A percentile compares a stretch with the other conserved stretches of the same genome.
phyloP scores from a whole-genome alignment of 202 grass and related monocot genomes.

The Brachypodium distachyon region DNA sequence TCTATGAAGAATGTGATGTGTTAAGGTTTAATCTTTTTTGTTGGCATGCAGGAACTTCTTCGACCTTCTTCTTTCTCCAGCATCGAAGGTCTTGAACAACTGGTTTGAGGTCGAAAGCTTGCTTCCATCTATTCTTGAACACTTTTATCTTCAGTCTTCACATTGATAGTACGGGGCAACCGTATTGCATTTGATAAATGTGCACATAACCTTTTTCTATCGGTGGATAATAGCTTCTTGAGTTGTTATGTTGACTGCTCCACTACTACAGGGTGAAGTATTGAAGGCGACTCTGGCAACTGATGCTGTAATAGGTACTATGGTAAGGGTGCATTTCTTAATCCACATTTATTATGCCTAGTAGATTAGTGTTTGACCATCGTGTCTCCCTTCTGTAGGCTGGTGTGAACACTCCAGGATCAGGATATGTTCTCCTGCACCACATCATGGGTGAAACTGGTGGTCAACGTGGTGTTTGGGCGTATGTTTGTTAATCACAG shows the following conservation, averaged over 20 bases:
- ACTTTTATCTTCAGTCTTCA: constrained; percentile 14
- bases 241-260: constrained; percentile 6
- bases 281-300: constrained; percentile 97
- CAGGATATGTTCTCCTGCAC: constrained; percentile 95
- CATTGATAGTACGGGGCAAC: background rate
- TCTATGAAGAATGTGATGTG: background rate
- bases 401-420: constrained; percentile 77
- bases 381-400: constrained; percentile 46
- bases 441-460: constrained; percentile 93
- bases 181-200: background rate
- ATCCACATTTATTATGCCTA: background rate
- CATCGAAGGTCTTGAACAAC: constrained; percentile 89
- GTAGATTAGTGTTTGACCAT: constrained; percentile 1
- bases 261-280: constrained; percentile 58
- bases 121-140: constrained; percentile 3
- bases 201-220: background rate
- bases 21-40: background rate
- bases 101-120: constrained; percentile 85
- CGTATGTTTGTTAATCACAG: constrained; percentile 52
- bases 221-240: background rate
- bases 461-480: constrained; percentile 92
- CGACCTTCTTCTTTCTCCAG: constrained; percentile 81
- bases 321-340: constrained; percentile 46
- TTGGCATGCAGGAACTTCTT: constrained; percentile 63
- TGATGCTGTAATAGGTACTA: constrained; percentile 84